Conservation (phyloP, 2,329 filamentous ascomycete genomes). For the Cladosporium cucumerinum region DNA sequence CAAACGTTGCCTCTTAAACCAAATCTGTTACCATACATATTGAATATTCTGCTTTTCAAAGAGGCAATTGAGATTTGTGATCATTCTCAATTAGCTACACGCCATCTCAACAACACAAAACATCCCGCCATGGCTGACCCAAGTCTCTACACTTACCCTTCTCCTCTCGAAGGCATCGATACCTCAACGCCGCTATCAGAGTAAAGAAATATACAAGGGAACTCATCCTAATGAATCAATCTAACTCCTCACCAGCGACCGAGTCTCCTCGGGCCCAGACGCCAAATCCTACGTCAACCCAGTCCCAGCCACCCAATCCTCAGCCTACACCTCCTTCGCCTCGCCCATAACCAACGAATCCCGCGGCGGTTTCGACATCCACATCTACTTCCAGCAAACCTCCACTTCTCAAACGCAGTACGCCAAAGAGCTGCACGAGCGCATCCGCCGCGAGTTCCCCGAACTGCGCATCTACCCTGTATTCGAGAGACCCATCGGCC, state of each 20-base stretch:
- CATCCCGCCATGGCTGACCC: conserved; percentile 47
- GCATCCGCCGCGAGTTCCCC: conserved; percentile 80
- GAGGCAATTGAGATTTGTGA: neutral
- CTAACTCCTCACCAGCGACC: conserved; percentile 18
- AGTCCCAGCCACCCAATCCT: conserved; percentile 55
- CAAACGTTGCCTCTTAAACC: neutral
- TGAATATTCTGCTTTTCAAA: neutral
- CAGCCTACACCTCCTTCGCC: conserved; percentile 67
- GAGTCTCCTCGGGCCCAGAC: conserved; percentile 54
- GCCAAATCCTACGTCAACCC: conserved; percentile 75
- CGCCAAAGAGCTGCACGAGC: conserved; percentile 70
- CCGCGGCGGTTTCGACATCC: conserved; percentile 77
- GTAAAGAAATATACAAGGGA: conserved; percentile 17
- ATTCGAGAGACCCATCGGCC: conserved; percentile 74
- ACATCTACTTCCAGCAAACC: conserved; percentile 73
- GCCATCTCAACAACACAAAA: neutral
- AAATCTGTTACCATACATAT: neutral
- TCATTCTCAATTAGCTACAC: neutral
- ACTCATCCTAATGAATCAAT: neutral
- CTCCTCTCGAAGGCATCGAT: conserved; percentile 52
- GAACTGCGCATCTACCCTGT: conserved; percentile 78
- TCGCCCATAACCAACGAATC: conserved; percentile 63
- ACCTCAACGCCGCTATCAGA: conserved; percentile 46
- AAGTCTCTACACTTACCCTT: conserved; percentile 53
- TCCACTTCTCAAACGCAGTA: conserved; percentile 62